Evolutionary conservation across 768 basidiomycete species (phyloP).

Genomic region (Kwoniella bestiolae): DNA sequence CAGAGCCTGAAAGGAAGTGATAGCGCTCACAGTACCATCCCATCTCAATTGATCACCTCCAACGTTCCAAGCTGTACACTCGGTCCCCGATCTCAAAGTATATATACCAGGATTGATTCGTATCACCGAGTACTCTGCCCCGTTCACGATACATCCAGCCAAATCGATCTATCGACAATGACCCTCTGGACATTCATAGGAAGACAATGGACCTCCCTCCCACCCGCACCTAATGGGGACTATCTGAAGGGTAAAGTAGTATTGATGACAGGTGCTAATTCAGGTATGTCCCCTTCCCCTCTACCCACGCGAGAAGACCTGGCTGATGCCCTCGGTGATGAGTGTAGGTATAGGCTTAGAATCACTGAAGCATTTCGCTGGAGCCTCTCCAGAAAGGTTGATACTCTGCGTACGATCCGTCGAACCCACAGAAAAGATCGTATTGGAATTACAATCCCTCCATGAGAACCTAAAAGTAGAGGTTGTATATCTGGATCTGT

Average conservation of each 20-base stretch:
- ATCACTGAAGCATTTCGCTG: conserved; percentile 21
- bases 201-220: conserved; percentile 11
- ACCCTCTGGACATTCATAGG: conserved; percentile 9
- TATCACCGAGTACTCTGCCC: too few relatives aligned
- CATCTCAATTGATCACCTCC: too few relatives aligned
- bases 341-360: conserved; percentile 27
- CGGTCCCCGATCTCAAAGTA: too few relatives aligned
- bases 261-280: conserved; percentile 20
- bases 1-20: too few relatives aligned
- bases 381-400: conserved; percentile 14
- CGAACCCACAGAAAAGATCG: conserved; percentile 3
- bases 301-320: too few relatives aligned
- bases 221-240: conserved; percentile 14
- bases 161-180: not conserved
- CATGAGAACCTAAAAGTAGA: conserved; percentile 13
- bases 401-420: conserved; percentile 27
- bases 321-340: too few relatives aligned
- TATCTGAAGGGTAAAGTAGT: conserved; percentile 17
- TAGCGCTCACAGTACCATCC: too few relatives aligned
- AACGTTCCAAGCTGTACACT: too few relatives aligned
- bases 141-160: too few relatives aligned
- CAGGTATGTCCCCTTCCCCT: conserved; percentile 11
- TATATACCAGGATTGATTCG: too few relatives aligned
- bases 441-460: conserved; percentile 8
- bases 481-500: conserved; percentile 18